Evolutionary conservation across 1,284 basidiomycete genomes (phyloP).

Genomic region (Singerocomus inundabilis): DNA sequence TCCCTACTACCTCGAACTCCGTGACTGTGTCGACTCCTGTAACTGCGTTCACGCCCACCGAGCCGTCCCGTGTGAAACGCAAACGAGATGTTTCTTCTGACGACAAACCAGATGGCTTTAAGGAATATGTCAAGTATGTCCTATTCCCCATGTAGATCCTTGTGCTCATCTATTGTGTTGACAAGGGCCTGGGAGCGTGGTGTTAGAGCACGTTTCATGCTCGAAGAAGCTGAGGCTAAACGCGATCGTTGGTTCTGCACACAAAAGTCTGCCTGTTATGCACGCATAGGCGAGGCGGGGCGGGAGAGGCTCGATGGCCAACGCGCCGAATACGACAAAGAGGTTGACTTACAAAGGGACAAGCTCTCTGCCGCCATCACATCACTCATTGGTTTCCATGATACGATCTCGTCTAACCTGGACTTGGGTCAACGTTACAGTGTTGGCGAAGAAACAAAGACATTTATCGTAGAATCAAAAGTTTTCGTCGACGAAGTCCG

Average conservation of each 20-base stretch:
- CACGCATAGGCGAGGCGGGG: constrained; percentile 32
- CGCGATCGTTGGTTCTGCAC: constrained; percentile 30
- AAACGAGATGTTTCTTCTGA: constrained; percentile 23
- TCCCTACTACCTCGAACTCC: constrained; percentile 6
- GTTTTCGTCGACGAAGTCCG: constrained; percentile 27
- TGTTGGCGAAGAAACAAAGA: constrained; percentile 18
- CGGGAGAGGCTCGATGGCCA: constrained; percentile 29
- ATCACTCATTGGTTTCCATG: constrained; percentile 26
- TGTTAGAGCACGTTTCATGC: constrained; percentile 25
- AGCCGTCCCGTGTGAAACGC: constrained; percentile 23
- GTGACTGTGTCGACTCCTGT: constrained; percentile 14
- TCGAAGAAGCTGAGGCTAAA: constrained; percentile 30
- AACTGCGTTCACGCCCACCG: constrained; percentile 17
- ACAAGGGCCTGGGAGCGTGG: constrained; percentile 32
- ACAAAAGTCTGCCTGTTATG: constrained; percentile 31
- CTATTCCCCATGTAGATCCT: neutral
- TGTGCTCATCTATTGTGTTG: constrained; percentile 1
- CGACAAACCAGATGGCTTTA: constrained; percentile 27
- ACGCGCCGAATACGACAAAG: constrained; percentile 29
- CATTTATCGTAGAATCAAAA: constrained; percentile 28
- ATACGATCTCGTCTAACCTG: constrained; percentile 20
- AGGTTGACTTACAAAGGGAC: constrained; percentile 23
- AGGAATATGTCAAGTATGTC: constrained; percentile 32
- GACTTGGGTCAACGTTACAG: constrained; percentile 32
- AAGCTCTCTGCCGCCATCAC: constrained; percentile 28